Base-by-base conservation (phyloP, 2,329 filamentous ascomycete genomes). In the Fusarium coffeatum region DNA sequence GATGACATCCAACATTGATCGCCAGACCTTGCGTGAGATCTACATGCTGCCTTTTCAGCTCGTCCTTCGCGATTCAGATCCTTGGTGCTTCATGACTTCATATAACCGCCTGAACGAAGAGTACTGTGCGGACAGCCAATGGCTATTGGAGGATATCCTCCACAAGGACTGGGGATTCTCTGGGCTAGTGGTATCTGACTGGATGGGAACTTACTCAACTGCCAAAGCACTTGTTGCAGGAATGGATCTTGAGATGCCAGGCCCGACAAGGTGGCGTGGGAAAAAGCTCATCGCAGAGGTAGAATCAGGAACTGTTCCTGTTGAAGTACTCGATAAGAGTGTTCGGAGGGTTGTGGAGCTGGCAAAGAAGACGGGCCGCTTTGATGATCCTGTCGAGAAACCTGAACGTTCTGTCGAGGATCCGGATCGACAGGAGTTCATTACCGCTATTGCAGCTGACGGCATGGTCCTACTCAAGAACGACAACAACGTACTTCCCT, bases 81-180 rank as follows among this genome's bases (percentile, higher is more conserved):
- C 59, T 1, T 63, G 59, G 59, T 63, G 59, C 8, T 54, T 63
- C 32, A 63, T 63, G 59, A 63, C 59, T 2, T 61, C 58, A 0
- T 63, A 63, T 4, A 63, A 63, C 1, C 59, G 59, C 2, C 40
- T 63, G 0, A 63, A 63, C n/a, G 4, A 13, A 2, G 56, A 34
- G 3, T 63, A 63, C 3, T 61, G 56, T 0, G 59, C 59, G 1
- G 59, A 63, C 5, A 22, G 11, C 2, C 11, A 25, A 23, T 60
- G 47, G 41, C 5, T 63, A 5, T 3, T 61, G 1, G 46, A 55
- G 2, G n/a, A 63, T 0, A 18, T 63, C 0, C 27, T 63, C 1
- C 47, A 56, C 1, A 23, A 63, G 1, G 47, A 63, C 55, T 63
- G 59, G 59, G 41, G 56, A 0, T 63, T 63, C 15, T 3, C 18